These are phyloP conservation scores for Penicillium salamii DNA, from an alignment of 495 filamentous ascomycete species.

Conservation along the genomic window DNA sequence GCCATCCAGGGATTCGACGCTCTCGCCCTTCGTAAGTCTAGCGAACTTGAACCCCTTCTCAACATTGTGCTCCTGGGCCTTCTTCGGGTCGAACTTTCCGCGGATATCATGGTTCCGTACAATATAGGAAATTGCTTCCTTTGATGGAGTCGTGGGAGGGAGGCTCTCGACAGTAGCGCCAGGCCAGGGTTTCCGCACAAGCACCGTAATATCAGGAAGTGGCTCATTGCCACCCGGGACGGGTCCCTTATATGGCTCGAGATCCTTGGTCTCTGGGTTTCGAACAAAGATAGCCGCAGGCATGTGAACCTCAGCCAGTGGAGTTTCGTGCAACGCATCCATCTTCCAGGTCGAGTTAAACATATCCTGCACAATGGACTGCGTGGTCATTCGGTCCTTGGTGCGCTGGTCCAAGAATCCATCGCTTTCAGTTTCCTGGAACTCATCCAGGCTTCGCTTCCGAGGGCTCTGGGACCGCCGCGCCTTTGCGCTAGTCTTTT, in stretches of 20 bases:
- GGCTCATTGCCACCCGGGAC: constrained; percentile 46
- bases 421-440: constrained; percentile 29
- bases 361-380: constrained; percentile 70
- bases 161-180: constrained; percentile 60
- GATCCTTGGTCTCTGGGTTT: constrained; percentile 58
- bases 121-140: constrained; percentile 79
- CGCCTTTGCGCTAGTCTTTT: not conserved
- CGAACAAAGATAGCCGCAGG: constrained; percentile 70
- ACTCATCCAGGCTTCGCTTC: constrained; percentile 64
- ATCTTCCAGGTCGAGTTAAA: constrained; percentile 74
- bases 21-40: constrained; percentile 48
- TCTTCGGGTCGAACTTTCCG: constrained; percentile 72
- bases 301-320: constrained; percentile 60
- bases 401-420: constrained; percentile 22
- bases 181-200: constrained; percentile 82
- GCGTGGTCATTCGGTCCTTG: constrained; percentile 49
- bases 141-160: constrained; percentile 61
- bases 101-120: constrained; percentile 68
- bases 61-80: constrained; percentile 61
- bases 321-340: constrained; percentile 63
- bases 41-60: constrained; percentile 51
- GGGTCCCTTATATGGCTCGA: constrained; percentile 67
- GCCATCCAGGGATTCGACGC: constrained; percentile 54
- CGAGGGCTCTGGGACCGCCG: constrained; percentile 37
- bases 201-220: constrained; percentile 65